Evolutionary conservation across 495 filamentous ascomycete genomes (phyloP), one percentile per base, ranked within the genome.

Genomic region (Daldinia loculata): DNA sequence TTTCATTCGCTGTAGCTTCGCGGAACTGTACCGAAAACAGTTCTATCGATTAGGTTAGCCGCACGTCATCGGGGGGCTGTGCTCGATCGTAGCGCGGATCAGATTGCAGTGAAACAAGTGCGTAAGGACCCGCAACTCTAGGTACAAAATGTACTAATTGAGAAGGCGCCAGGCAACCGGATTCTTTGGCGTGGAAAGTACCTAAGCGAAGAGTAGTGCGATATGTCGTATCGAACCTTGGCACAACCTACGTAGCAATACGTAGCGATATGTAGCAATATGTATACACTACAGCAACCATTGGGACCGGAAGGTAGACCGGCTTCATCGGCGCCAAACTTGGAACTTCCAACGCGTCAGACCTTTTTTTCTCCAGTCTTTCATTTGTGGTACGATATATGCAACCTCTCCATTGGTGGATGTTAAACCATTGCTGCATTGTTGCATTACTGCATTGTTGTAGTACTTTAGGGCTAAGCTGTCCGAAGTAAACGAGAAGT

Each of bases 291-390:
- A n/a, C n/a, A 48, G 43, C 43, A 48, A 52, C 15, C 50, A 27
- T 27, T 27, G 15, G 30, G 17, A 50, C 55, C 55, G 63, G 52
- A 38, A 57, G 41, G 51, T 50, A 51, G 38, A 50, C 50, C 61
- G 50, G 66, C 61, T 45, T 66, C 61, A 66, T 66, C 56, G 65
- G 61, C 65, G 51, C 58, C 15, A 53, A 53, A 66, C 70, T 56
- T 73, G 70, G 65, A 73, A 73, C 70, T 69, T 22, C 32, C 56
- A 69, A 73, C 66, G 70, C 70, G 70, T 73, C 70, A 73, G 61
- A 51, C 41, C 2, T 55, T 55, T 55, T 55, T 29, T 53, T 64
- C 60, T 58, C 59, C 60, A 60, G 32, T 63, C 41, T 67, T 55
- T 53, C 24, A 32, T 29, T 43, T 50, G 24, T 56, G 48, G 27